Conservation (phyloP, 2,329 filamentous ascomycete genomes). For the Cladosporium sp. region DNA sequence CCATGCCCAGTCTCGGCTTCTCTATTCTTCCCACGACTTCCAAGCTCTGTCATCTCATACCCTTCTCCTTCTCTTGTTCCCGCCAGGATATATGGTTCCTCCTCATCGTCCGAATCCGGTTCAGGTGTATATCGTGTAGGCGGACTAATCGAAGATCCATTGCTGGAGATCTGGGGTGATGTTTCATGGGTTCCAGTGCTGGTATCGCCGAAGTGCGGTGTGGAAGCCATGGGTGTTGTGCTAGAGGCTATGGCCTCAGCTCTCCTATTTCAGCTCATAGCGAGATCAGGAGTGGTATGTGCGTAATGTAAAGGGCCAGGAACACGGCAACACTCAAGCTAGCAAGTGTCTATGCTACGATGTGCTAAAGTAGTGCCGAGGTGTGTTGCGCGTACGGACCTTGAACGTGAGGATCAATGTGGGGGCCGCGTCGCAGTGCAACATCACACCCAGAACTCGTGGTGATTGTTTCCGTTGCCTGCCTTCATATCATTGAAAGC, state of each 20-base stretch:
- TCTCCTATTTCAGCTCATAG: neutral
- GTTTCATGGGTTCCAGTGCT: neutral
- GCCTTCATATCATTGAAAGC: too few species aligned
- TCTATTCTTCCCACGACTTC: neutral
- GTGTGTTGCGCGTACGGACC: too few species aligned
- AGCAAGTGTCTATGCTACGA: too few species aligned
- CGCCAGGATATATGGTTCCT: constrained; percentile 15
- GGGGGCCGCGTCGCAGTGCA: too few species aligned
- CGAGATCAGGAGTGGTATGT: neutral
- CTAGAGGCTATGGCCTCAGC: neutral
- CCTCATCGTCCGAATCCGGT: constrained; percentile 21
- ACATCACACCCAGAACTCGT: too few species aligned
- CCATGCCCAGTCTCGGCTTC: constrained; percentile 1
- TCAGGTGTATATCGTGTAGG: constrained; percentile 18
- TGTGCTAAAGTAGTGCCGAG: too few species aligned
- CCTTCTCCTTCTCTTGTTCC: constrained; percentile 20
- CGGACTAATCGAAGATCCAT: neutral
- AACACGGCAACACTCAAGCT: too few species aligned
- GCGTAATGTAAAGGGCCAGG: too few species aligned
- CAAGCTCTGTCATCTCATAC: constrained; percentile 24
- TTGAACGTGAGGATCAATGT: too few species aligned
- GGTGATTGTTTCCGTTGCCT: too few species aligned
- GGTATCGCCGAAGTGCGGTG: neutral
- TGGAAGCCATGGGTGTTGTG: neutral
- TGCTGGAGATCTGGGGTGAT: neutral